Evolutionary conservation across 2,329 filamentous ascomycete genomes (phyloP), one percentile per base, ranked within the genome.

Genomic region (Penicillium expansum): DNA sequence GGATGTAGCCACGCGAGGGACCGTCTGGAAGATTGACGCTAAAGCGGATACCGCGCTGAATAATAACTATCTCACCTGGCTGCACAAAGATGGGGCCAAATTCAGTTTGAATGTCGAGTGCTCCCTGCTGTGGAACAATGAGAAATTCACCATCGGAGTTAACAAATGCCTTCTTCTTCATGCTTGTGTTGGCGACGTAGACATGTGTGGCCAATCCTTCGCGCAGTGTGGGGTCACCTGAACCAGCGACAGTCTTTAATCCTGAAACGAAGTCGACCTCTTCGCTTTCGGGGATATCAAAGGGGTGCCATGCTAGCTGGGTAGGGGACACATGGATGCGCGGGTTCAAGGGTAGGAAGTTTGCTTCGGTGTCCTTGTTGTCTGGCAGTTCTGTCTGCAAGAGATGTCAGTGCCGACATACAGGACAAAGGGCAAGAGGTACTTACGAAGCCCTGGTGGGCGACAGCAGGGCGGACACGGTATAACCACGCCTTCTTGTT

Each of bases 61-160:
- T 85, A 16, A 89, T 81, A 48, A 79, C 82, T 32, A 89, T 83
- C 68, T 89, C 87, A n/a, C 86, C 86, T 0, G 86, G 86, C 4
- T 86, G 83, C 5, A 89, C 85, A 49, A 86, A 80, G 0, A 89
- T 69, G 27, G 79, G 79, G 5, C 87, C 87, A 16, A 89, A 80
- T 66, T 89, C 87, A 2, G 87, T 89, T 66, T 87, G 85, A 44
- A 89, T 85, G 62, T 89, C 83, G 2, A 90, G 76, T 0, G 81
- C 77, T 13, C 87, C 87, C 61, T 86, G 80, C 58, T 89, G 86
- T 0, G 82, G 84, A 3, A 89, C 79, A 45, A 89, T 86, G 51
- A 89, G 74, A 58, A 86, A 72, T 39, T 89, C 86, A 16, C 87
- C 87, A 58, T 90, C 87, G 1, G 84, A 83, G 42, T 80, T 83